Conservation (phyloP, 1,284 basidiomycete genomes). For the Veloboletus limbatus region DNA sequence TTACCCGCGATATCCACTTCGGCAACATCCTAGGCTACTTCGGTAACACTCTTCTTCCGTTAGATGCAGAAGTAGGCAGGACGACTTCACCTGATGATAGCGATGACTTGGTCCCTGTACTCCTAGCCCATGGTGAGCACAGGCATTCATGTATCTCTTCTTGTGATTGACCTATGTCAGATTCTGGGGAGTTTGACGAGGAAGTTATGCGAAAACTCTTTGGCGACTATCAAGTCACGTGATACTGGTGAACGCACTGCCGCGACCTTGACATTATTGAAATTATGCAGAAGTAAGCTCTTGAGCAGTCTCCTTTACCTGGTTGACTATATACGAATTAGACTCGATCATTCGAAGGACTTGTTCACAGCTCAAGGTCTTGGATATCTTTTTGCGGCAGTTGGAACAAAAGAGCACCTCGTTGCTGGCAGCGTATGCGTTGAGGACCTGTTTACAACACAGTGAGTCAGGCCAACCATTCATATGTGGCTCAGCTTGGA, state of each 20-base stretch:
- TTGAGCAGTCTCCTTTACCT: background rate
- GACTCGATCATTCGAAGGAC: background rate
- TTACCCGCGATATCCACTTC: background rate
- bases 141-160: background rate
- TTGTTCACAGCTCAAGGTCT: background rate
- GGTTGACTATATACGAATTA: background rate
- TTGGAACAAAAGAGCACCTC: background rate
- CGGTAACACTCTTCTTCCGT: slow-evolving; percentile 3
- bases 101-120: background rate
- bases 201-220: slow-evolving; percentile 2
- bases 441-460: background rate
- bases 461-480: background rate
- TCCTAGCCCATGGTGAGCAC: background rate
- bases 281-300: slow-evolving; percentile 9
- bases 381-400: slow-evolving; percentile 5
- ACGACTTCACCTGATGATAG: background rate
- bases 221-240: background rate
- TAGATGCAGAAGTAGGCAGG: slow-evolving; percentile 8
- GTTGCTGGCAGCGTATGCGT: background rate
- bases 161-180: background rate
- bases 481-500: background rate
- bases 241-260: slow-evolving; percentile 1
- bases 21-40: slow-evolving; percentile 8
- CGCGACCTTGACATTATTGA: slow-evolving; percentile 11
- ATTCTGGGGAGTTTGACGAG: background rate